These are phyloP conservation scores for Globisporangium nagaii DNA, from an alignment of 352 stramenopile genomes.

Conservation along the genomic window DNA sequence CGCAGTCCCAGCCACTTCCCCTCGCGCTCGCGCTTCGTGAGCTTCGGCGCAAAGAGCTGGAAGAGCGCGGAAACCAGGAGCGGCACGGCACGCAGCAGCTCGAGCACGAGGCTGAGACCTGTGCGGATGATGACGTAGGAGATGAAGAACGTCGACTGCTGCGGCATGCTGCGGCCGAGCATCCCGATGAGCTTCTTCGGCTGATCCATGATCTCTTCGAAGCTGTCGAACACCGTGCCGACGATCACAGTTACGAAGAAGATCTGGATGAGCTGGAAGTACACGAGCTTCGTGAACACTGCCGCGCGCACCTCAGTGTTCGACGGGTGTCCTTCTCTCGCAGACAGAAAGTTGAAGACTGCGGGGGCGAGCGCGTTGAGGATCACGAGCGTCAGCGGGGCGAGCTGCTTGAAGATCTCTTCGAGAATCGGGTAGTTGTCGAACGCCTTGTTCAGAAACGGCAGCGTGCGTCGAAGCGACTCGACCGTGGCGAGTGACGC, in stretches of 20 bases:
- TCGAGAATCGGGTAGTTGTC: conserved; percentile 54
- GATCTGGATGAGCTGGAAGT: conserved; percentile 80
- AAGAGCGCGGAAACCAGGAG: conserved; percentile 44
- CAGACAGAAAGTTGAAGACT: conserved; percentile 60
- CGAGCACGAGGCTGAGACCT: conserved; percentile 46
- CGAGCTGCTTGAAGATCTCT: conserved; percentile 66
- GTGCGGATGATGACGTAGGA: conserved; percentile 75
- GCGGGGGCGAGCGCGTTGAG: conserved; percentile 57
- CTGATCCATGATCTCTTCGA: conserved; percentile 68
- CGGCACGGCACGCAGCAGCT: conserved; percentile 59
- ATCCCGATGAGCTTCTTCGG: conserved; percentile 63
- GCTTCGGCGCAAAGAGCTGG: conserved; percentile 49
- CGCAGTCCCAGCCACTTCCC: conserved; percentile 48
- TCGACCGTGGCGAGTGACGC: conserved; percentile 66
- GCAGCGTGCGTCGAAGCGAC: conserved; percentile 49
- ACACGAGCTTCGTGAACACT: conserved; percentile 72
- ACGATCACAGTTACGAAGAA: conserved; percentile 80
- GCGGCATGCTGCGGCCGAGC: conserved; percentile 68
- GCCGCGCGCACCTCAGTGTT: conserved; percentile 57
- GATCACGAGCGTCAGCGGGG: conserved; percentile 51
- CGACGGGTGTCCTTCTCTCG: conserved; percentile 61
- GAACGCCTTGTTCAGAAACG: conserved; percentile 61
- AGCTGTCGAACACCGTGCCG: conserved; percentile 66
- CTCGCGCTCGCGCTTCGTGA: conserved; percentile 54
- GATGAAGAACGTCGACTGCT: conserved; percentile 84